Conservation (phyloP, 108 stramenopile genomes). For the Nannochloropsis salina region DNA sequence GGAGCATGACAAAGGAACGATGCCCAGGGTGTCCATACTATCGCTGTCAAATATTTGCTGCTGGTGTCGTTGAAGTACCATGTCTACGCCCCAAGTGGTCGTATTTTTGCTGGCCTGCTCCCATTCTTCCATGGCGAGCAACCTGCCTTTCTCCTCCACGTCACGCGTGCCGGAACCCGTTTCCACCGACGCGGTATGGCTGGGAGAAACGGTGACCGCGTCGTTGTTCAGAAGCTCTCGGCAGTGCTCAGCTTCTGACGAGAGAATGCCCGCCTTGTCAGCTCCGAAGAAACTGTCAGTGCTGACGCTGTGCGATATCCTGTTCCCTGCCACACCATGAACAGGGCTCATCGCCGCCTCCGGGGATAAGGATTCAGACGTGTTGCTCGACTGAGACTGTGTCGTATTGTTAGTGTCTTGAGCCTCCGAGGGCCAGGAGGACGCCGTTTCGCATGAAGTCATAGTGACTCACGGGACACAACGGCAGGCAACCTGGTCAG, state of each 20-base stretch:
- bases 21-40: neutral
- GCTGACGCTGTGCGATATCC: neutral
- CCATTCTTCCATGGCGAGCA: neutral
- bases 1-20: neutral
- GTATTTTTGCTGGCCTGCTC: neutral
- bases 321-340: neutral
- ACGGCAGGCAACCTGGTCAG: too few species aligned
- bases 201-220: neutral
- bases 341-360: neutral
- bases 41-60: neutral
- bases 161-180: neutral
- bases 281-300: constrained; percentile 10
- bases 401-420: too few species aligned
- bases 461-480: too few species aligned
- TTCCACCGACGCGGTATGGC: neutral
- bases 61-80: neutral
- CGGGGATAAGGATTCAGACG: too few species aligned
- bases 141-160: neutral
- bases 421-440: too few species aligned
- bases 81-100: neutral
- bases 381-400: too few species aligned
- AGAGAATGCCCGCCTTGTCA: neutral
- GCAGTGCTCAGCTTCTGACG: neutral
- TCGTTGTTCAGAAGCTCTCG: neutral
- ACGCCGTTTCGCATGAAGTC: too few species aligned